Conservation (phyloP, 441 rosid genomes). For the Jatropha multifida region DNA sequence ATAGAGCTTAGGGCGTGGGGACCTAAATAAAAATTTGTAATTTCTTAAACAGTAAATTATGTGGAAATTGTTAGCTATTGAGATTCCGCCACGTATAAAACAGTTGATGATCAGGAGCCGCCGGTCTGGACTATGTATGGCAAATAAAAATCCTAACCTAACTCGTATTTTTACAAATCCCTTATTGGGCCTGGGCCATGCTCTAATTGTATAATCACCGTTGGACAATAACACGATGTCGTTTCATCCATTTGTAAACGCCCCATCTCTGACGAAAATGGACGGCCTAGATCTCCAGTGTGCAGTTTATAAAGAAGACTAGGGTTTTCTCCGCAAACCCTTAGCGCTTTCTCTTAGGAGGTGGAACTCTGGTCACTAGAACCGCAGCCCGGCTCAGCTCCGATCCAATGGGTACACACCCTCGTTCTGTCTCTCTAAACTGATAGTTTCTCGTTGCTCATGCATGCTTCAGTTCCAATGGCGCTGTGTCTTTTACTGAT, state of each 20-base stretch:
- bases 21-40: too few relatives aligned
- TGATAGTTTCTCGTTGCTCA: neutral
- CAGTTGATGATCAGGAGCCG: neutral
- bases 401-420: conserved; percentile 39
- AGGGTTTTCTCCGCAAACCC: neutral
- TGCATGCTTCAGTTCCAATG: neutral
- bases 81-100: neutral
- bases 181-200: neutral
- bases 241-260: neutral
- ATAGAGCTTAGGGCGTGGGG: neutral
- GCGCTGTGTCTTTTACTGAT: neutral
- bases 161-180: neutral
- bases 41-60: neutral
- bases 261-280: conserved; percentile 7
- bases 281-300: conserved; percentile 24
- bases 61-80: neutral
- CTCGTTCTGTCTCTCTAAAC: neutral
- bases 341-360: neutral
- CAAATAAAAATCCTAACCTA: neutral
- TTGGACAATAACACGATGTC: neutral
- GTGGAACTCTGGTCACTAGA: conserved; percentile 19
- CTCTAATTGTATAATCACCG: neutral
- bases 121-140: neutral
- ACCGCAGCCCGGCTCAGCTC: conserved; percentile 24
- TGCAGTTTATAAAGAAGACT: conserved; percentile 15